phyloP scores from a whole-genome alignment of 2,329 filamentous ascomycete species.

The Monosporascus sp. region DNA sequence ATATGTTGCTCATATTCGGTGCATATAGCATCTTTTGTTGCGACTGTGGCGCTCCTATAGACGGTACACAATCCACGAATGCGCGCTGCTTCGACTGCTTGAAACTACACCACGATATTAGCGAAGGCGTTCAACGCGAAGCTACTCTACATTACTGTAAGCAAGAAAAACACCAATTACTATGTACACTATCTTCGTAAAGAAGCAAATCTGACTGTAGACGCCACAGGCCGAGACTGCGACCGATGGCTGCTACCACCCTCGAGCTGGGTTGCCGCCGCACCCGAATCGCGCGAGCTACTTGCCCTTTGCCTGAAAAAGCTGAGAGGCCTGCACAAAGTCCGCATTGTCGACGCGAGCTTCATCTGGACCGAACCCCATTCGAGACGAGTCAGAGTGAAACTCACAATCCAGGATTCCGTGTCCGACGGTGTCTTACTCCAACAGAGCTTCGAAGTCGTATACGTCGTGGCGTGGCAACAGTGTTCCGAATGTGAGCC shows the following conservation, averaged over 20 bases:
- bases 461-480: constrained; percentile 84
- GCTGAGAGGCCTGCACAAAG: constrained; percentile 77
- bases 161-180: neutral
- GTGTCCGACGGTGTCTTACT: constrained; percentile 61
- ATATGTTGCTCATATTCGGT: constrained; percentile 9
- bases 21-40: constrained; percentile 75
- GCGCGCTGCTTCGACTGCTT: constrained; percentile 95
- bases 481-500: constrained; percentile 81
- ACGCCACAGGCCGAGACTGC: constrained; percentile 60
- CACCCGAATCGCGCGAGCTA: constrained; percentile 84
- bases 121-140: constrained; percentile 84
- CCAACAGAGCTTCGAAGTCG: constrained; percentile 92
- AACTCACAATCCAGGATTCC: constrained; percentile 81
- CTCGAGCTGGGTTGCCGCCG: constrained; percentile 75
- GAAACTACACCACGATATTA: constrained; percentile 90
- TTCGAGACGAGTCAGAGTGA: constrained; percentile 85
- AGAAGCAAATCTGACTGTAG: too few species aligned
- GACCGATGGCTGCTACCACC: constrained; percentile 90
- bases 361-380: constrained; percentile 99
- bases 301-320: constrained; percentile 88
- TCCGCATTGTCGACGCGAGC: constrained; percentile 88
- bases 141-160: constrained; percentile 78
- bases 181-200: neutral
- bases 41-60: constrained; percentile 94
- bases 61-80: constrained; percentile 79